Percentiles rank a stretch among this genome's conserved stretches.
Conservation (phyloP, 1,284 basidiomycete genomes). For the Sphagnurus paluster region DNA sequence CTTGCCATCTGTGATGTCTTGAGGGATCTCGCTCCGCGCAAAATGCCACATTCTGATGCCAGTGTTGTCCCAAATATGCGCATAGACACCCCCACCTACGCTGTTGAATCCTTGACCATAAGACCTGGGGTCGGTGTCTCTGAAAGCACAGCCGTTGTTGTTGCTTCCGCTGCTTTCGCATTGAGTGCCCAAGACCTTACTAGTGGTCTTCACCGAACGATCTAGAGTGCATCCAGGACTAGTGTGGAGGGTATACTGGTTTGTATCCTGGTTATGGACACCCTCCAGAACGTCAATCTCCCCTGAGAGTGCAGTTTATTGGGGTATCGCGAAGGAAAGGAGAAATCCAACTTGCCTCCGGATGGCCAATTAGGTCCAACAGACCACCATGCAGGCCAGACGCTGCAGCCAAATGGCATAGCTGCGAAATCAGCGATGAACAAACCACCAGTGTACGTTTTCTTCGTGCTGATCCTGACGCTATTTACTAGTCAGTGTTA, state of each 20-base stretch:
- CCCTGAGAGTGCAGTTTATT: conserved; percentile 28
- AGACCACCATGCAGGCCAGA: conserved; percentile 79
- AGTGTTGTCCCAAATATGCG: conserved; percentile 62
- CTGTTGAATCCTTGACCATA: conserved; percentile 76
- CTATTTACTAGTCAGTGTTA: conserved; percentile 31
- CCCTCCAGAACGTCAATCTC: conserved; percentile 78
- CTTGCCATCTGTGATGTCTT: conserved; percentile 54
- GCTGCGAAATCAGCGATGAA: conserved; percentile 74
- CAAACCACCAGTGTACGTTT: conserved; percentile 66
- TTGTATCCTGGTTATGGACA: conserved; percentile 55
- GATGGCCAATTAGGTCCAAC: conserved; percentile 69
- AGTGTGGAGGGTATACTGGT: conserved; percentile 76
- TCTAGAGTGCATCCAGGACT: conserved; percentile 45
- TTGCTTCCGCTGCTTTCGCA: conserved; percentile 47
- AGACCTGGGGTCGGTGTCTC: conserved; percentile 48
- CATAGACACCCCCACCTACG: conserved; percentile 73
- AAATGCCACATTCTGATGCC: conserved; percentile 84
- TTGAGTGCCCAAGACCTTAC: conserved; percentile 36
- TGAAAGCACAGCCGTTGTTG: conserved; percentile 71
- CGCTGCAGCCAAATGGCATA: conserved; percentile 79
- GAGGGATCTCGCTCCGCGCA: conserved; percentile 62
- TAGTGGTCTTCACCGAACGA: conserved; percentile 21
- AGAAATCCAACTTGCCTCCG: conserved; percentile 39
- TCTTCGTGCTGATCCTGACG: conserved; percentile 70
- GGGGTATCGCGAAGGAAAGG: background rate